Evolutionary conservation across 2,329 filamentous ascomycete species (phyloP).

Genomic region (Alternaria novae-zelandiae): DNA sequence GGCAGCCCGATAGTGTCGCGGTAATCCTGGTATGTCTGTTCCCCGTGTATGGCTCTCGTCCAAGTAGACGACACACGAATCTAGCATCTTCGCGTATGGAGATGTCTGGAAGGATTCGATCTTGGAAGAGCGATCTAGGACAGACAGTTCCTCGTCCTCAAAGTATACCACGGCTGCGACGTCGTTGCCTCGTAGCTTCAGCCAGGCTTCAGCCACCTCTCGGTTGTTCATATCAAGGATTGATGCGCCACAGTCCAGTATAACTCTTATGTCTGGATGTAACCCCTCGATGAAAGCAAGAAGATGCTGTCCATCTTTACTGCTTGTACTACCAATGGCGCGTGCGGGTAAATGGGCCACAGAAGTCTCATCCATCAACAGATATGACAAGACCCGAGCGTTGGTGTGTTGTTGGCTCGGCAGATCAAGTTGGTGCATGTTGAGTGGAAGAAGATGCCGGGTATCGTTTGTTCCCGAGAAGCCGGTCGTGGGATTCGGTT

Average conservation of each 20-base stretch:
- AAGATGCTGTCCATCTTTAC: slow-evolving; percentile 49
- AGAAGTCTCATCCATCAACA: slow-evolving; percentile 56
- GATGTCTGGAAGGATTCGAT: slow-evolving; percentile 63
- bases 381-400: slow-evolving; percentile 66
- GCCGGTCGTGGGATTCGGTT: slow-evolving; percentile 61
- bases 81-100: slow-evolving; percentile 62
- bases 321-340: neutral
- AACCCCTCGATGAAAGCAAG: slow-evolving; percentile 54
- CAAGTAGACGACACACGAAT: slow-evolving; percentile 69
- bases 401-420: slow-evolving; percentile 67
- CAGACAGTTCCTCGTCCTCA: slow-evolving; percentile 61
- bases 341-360: slow-evolving; percentile 36
- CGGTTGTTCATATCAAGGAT: slow-evolving; percentile 64
- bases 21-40: slow-evolving; percentile 68
- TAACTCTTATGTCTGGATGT: slow-evolving; percentile 58
- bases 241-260: slow-evolving; percentile 75
- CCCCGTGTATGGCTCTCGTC: slow-evolving; percentile 75
- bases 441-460: slow-evolving; percentile 62
- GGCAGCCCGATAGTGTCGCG: slow-evolving; percentile 64
- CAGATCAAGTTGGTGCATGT: slow-evolving; percentile 63
- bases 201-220: slow-evolving; percentile 58
- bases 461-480: slow-evolving; percentile 76
- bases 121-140: slow-evolving; percentile 58
- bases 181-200: slow-evolving; percentile 48
- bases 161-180: slow-evolving; percentile 61